Conservation (phyloP, 2,329 filamentous ascomycete species). For the Colletotrichum melonis region DNA sequence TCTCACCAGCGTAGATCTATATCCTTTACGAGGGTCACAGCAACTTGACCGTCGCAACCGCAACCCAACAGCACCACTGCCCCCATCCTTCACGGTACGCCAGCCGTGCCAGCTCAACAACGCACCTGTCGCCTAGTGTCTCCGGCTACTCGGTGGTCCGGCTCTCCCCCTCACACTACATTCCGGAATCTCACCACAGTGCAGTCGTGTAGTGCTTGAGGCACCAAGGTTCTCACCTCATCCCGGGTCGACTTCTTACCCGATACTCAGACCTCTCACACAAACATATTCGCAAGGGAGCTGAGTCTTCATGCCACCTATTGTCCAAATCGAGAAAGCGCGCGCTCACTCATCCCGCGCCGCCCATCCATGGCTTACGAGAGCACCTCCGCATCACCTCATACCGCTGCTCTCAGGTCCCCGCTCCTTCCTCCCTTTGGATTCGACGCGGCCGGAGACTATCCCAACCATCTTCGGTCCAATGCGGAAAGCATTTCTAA, state of each 20-base stretch:
- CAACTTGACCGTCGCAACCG: not conserved
- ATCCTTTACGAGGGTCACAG: not conserved
- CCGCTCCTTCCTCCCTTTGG: not conserved
- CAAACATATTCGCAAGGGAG: not conserved
- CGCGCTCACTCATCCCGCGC: not conserved
- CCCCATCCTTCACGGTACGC: not conserved
- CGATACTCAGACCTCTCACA: not conserved
- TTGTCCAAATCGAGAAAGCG: not conserved
- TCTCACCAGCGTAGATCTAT: not conserved
- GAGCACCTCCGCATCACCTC: not conserved
- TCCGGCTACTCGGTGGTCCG: not conserved
- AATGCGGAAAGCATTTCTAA: not conserved
- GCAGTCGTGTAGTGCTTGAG: not conserved
- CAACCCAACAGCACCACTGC: not conserved
- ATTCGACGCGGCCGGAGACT: not conserved
- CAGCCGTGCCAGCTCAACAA: not conserved
- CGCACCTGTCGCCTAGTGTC: not conserved
- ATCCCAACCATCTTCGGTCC: not conserved
- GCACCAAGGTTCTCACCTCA: not conserved
- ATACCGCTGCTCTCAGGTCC: too few species aligned
- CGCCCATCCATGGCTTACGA: not conserved
- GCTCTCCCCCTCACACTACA: not conserved
- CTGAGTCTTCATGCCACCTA: not conserved
- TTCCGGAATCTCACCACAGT: not conserved
- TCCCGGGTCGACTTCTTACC: not conserved